These are phyloP conservation scores for Penicillium crustosum DNA, from an alignment of 2,329 filamentous ascomycete genomes.

Conservation along the genomic window DNA sequence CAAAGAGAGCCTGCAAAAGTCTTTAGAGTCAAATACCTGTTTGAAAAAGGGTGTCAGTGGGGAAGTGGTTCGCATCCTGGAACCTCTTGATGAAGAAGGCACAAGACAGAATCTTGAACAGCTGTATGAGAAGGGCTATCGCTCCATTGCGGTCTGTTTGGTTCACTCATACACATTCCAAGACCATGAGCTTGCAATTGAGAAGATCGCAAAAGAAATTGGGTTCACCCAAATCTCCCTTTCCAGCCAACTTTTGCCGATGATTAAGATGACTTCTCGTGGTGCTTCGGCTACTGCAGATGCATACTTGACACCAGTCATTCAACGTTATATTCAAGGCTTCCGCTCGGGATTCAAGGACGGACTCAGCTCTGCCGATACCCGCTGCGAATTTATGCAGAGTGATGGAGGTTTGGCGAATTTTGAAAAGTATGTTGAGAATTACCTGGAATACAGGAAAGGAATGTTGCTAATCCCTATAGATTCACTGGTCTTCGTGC, in stretches of 20 bases:
- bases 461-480: background rate
- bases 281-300: conserved; percentile 73
- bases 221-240: conserved; percentile 70
- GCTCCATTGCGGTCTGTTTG: conserved; percentile 47
- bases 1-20: background rate
- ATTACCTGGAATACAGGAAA: background rate
- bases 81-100: conserved; percentile 56
- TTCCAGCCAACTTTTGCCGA: conserved; percentile 62
- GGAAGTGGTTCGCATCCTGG: conserved; percentile 67
- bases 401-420: background rate
- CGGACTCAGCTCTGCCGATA: conserved; percentile 46
- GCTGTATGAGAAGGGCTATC: conserved; percentile 37
- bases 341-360: conserved; percentile 74
- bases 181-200: conserved; percentile 74
- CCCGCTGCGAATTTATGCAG: background rate
- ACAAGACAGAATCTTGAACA: conserved; percentile 59
- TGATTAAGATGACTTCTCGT: conserved; percentile 73
- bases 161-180: conserved; percentile 88
- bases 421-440: background rate
- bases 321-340: conserved; percentile 72
- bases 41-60: conserved; percentile 51
- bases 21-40: conserved; percentile 1
- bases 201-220: conserved; percentile 69
- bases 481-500: conserved; percentile 57
- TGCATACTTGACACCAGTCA: conserved; percentile 72